These are phyloP conservation scores for Macrolepiota dolichaula DNA, from an alignment of 768 basidiomycete species.

Conservation along the genomic window DNA sequence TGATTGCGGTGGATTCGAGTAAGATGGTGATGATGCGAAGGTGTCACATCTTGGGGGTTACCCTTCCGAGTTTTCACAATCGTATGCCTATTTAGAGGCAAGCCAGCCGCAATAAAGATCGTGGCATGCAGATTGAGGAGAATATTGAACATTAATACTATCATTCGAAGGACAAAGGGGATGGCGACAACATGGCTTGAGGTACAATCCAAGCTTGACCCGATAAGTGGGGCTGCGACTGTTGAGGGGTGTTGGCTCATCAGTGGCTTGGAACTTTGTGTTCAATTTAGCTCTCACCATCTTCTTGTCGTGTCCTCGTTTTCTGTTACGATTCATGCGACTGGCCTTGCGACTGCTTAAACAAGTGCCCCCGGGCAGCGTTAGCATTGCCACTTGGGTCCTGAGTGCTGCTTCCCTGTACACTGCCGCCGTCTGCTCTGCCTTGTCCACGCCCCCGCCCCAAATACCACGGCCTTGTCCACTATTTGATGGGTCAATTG, in stretches of 20 bases:
- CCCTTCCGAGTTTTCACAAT: neutral
- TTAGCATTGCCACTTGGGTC: slow-evolving; percentile 29
- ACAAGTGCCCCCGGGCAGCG: slow-evolving; percentile 53
- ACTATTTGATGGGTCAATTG: neutral
- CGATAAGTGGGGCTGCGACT: too few relatives aligned
- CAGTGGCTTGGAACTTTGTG: too few relatives aligned
- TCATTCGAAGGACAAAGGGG: neutral
- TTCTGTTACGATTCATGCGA: slow-evolving; percentile 68
- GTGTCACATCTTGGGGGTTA: neutral
- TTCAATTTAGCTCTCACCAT: slow-evolving; percentile 68
- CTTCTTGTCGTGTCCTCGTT: slow-evolving; percentile 87
- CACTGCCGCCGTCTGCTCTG: slow-evolving; percentile 35
- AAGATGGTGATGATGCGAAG: neutral
- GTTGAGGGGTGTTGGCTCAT: too few relatives aligned
- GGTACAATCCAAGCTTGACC: too few relatives aligned
- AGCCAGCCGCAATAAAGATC: neutral
- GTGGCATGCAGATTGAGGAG: neutral
- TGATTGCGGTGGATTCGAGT: neutral
- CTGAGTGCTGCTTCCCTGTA: slow-evolving; percentile 34
- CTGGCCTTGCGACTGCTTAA: slow-evolving; percentile 76
- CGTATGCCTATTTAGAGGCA: neutral
- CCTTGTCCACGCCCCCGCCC: slow-evolving; percentile 21
- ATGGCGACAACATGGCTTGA: too few relatives aligned
- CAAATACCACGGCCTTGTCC: slow-evolving; percentile 19
- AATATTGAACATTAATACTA: neutral